Evolutionary conservation across 768 basidiomycete species (phyloP).

Genomic region (Rhizopogon rudus): DNA sequence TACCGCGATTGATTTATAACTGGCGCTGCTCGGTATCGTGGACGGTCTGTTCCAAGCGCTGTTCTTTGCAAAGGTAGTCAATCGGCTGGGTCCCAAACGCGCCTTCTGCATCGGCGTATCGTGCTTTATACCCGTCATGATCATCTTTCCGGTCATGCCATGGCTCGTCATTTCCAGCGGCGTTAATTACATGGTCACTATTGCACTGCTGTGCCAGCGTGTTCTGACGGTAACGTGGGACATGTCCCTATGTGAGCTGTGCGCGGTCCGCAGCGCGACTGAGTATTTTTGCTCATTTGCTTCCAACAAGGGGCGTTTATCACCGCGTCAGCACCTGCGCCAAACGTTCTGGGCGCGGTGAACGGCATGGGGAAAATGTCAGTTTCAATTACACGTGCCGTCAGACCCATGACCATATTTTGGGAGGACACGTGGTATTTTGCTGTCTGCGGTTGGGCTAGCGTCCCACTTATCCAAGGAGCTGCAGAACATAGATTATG

Average conservation of each 20-base stretch:
- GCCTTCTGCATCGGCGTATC: conserved; percentile 14
- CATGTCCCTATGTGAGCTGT: conserved; percentile 49
- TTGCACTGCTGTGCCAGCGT: conserved; percentile 41
- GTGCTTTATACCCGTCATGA: conserved; percentile 17
- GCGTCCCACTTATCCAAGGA: conserved; percentile 35
- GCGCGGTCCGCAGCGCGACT: not conserved
- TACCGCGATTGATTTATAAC: conserved; percentile 18
- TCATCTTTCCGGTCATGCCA: conserved; percentile 18
- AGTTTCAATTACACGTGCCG: conserved; percentile 40
- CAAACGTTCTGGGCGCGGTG: conserved; percentile 40
- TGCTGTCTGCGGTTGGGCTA: conserved; percentile 25
- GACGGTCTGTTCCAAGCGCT: conserved; percentile 20
- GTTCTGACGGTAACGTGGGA: conserved; percentile 42
- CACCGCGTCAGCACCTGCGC: conserved; percentile 23
- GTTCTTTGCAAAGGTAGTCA: conserved; percentile 19
- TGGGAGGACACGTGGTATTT: conserved; percentile 48
- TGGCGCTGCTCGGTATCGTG: conserved; percentile 18
- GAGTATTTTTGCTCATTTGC: not conserved
- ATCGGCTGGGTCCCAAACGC: conserved; percentile 17
- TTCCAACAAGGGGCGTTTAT: conserved; percentile 20
- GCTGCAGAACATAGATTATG: conserved; percentile 29
- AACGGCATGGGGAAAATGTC: conserved; percentile 55
- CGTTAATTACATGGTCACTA: conserved; percentile 39
- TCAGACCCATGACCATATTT: conserved; percentile 45
- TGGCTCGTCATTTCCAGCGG: conserved; percentile 6